Percentiles rank a stretch among this genome's conserved stretches.
These are phyloP conservation scores for Paecilomyces fulvus DNA, from an alignment of 2,329 filamentous ascomycete genomes.

Conservation along the genomic window DNA sequence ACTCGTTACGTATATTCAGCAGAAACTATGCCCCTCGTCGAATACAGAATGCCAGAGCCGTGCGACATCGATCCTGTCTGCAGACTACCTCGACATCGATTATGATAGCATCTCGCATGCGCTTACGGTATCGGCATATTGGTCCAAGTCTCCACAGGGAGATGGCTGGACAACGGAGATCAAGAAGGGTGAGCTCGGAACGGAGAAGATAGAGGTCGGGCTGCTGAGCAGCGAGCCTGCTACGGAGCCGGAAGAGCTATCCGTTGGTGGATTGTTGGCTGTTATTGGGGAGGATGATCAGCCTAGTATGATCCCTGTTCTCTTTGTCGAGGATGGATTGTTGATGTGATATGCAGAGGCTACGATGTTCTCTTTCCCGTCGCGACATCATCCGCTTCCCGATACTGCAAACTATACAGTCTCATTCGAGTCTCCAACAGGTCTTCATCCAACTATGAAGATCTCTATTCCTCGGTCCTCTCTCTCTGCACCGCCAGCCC, in stretches of 20 bases:
- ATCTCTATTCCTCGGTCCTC: conserved; percentile 51
- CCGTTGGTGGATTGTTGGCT: conserved; percentile 67
- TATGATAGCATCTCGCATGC: conserved; percentile 61
- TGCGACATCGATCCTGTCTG: conserved; percentile 41
- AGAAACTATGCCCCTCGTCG: conserved; percentile 43
- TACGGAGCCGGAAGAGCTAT: conserved; percentile 61
- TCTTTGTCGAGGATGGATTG: conserved; percentile 5
- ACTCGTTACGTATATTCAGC: conserved; percentile 47
- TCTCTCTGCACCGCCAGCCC: conserved; percentile 40
- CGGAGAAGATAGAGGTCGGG: conserved; percentile 67
- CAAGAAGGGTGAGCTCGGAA: conserved; percentile 14
- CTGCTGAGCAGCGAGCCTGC: conserved; percentile 58
- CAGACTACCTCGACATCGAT: conserved; percentile 65
- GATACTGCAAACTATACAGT: conserved; percentile 50
- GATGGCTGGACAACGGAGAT: conserved; percentile 42
- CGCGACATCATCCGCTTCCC: conserved; percentile 59
- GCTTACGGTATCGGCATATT: conserved; percentile 58
- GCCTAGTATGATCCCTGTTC: conserved; percentile 43
- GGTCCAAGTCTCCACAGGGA: conserved; percentile 34
- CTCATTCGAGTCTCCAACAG: conserved; percentile 61
- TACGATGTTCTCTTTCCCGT: conserved; percentile 74
- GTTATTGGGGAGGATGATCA: conserved; percentile 67
- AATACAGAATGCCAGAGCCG: conserved; percentile 44
- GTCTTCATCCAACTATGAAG: conserved; percentile 74
- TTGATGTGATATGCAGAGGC: conserved; percentile 43